Conservation (phyloP, 2,329 filamentous ascomycete species). For the Nemania sp. region DNA sequence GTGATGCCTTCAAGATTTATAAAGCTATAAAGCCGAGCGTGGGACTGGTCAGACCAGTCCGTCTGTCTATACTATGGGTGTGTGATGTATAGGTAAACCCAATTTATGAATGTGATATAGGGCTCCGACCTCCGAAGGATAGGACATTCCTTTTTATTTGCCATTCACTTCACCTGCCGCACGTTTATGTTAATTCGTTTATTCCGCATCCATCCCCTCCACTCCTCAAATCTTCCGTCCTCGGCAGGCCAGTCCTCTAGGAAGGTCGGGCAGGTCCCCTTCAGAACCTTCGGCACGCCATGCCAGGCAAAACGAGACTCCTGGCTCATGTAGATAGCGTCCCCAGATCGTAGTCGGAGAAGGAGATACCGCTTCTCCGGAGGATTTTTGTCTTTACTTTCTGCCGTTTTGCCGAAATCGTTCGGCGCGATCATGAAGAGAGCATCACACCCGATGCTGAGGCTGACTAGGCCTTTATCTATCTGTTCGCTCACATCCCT, state of each 20-base stretch:
- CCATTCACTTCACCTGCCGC: constrained; percentile 75
- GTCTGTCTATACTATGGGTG: neutral
- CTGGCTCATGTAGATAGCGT: constrained; percentile 87
- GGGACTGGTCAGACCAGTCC: neutral
- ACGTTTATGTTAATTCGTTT: constrained; percentile 94
- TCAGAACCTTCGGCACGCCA: constrained; percentile 85
- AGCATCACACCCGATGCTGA: constrained; percentile 88
- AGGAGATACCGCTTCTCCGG: constrained; percentile 57
- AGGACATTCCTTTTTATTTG: neutral
- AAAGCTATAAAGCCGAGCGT: neutral
- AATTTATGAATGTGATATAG: neutral
- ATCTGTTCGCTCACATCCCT: constrained; percentile 90
- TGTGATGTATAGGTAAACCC: neutral
- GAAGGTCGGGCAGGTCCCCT: constrained; percentile 76
- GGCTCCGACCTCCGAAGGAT: neutral
- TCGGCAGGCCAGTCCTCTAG: constrained; percentile 74
- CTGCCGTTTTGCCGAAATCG: constrained; percentile 11
- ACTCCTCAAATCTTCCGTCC: constrained; percentile 63
- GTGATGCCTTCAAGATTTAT: neutral
- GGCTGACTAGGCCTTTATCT: constrained; percentile 76
- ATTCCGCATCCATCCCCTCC: constrained; percentile 84
- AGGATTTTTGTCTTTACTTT: constrained; percentile 14
- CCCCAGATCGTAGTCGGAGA: constrained; percentile 77
- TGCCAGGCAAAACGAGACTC: constrained; percentile 90
- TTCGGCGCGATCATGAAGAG: constrained; percentile 82